Base-by-base conservation (phyloP, 345 rosid genomes). In the Lepidium didymum region DNA sequence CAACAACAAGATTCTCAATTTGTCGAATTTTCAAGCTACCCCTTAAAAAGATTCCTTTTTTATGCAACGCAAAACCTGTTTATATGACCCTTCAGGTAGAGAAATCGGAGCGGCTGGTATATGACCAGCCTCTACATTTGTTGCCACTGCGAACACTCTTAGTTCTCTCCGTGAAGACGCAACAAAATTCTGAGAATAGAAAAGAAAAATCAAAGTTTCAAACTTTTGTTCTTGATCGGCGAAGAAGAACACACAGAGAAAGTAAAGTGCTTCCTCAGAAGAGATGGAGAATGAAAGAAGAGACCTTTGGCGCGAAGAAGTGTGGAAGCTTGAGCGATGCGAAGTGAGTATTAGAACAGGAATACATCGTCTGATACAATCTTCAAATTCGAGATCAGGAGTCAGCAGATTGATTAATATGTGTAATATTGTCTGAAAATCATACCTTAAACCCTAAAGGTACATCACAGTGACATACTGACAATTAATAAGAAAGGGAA, bases 21-120 rank as follows among this genome's bases (percentile, higher is more conserved):
- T 44, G 31, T 21, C 16, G 12, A 56, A 19, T 6, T 55, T 25
- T 31, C 14, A 19, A 45, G 47, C 16, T 18, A 42, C 37, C 34
- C 8, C 34, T 27, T 7, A 45, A 16, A 23, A 34, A 45, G 21
- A 25, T 55, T 64, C 6, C 4, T 0, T 33, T 3, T 57, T 1
- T 1, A 65, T 18, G 23, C 25, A 51, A 29, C 5, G 29, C 10
- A 44, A 34, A 16, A 81, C 97, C 96, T 87, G 85, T 77, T 85
- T 84, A 96, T 96, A 89, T 9, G 90, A 84, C 1, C 97, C 96
- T 42, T 87, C 78, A 19, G 99, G 90, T 56, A 91, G 84, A 16
- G 83, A 72, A 75, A 91, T 89, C 0, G 97, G 96, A 79, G 99
- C 99, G 0, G 93, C 88, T 6, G 96, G 84, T 49, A 89, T 84